A percentile compares a stretch with the other conserved stretches of the same genome.
Evolutionary conservation across 2,329 filamentous ascomycete species (phyloP).

Genomic region (Coleophoma eucalyptorum): DNA sequence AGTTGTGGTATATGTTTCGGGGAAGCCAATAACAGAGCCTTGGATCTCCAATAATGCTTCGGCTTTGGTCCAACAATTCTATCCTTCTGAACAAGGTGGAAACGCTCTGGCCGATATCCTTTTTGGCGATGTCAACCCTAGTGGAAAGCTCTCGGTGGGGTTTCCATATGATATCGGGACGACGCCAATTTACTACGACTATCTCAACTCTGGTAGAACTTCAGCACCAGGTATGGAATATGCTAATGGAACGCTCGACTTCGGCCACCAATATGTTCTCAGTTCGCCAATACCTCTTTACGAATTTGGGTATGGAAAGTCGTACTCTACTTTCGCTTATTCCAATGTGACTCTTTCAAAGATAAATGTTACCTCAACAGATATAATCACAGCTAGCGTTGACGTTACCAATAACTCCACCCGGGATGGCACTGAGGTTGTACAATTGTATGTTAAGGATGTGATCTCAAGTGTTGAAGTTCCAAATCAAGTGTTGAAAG

Average conservation of each 20-base stretch:
- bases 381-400: slow-evolving; percentile 47
- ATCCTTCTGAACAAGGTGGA: slow-evolving; percentile 76
- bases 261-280: slow-evolving; percentile 88
- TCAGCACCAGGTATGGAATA: slow-evolving; percentile 70
- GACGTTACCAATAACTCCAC: slow-evolving; percentile 58
- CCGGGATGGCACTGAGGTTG: slow-evolving; percentile 45
- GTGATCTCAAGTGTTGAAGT: slow-evolving; percentile 57
- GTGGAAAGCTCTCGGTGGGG: slow-evolving; percentile 66
- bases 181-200: slow-evolving; percentile 68
- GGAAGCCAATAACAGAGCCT: slow-evolving; percentile 69
- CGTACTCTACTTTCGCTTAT: slow-evolving; percentile 59
- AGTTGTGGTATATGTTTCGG: slow-evolving; percentile 80
- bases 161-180: slow-evolving; percentile 66
- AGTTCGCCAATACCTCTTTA: slow-evolving; percentile 72
- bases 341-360: slow-evolving; percentile 41
- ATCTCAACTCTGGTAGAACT: slow-evolving; percentile 72
- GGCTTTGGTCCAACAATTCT: slow-evolving; percentile 71
- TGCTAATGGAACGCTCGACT: slow-evolving; percentile 67
- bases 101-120: slow-evolving; percentile 76
- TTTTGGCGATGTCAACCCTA: slow-evolving; percentile 70
- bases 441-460: slow-evolving; percentile 52
- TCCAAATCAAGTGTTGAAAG: slow-evolving; percentile 61
- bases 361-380: slow-evolving; percentile 30
- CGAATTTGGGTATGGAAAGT: slow-evolving; percentile 82
- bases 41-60: slow-evolving; percentile 66